Base-by-base conservation (phyloP, 1,139 yeast species). In the Nakaseomyces kungkrabaensis region DNA sequence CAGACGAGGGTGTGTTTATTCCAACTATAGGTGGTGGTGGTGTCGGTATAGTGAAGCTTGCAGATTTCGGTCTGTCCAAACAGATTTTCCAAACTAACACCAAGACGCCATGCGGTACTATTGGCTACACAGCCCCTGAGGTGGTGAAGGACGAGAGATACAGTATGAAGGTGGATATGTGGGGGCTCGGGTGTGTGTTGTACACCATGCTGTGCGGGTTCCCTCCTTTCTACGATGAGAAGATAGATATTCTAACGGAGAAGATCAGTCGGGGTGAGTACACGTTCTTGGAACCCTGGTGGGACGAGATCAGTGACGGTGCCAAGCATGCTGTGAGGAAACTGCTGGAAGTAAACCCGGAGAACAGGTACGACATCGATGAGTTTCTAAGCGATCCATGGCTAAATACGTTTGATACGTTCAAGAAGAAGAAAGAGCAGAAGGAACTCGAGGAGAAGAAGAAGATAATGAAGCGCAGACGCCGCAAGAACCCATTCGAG, bases 181-280 rank as follows among this genome's bases (percentile, higher is more conserved):
- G 97, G 97, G 95, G 96, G 4, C 71, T 90, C 49, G 97, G 97
- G 1, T 90, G 97, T 68, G 94, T 90, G 7, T 68, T 90, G 54
- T 90, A 90, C 64, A 90, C 96, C 0, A 75, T 89, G 32, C 70
- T 90, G 46, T 89, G 97, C 71, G 97, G 97, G 4, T 90, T 90
- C 68, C 97, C 97, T 1, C 97, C 97, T 22, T 90, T 90, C 65
- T 90, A 87, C 68, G 96, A 90, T 66, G 96, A 89, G 58, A 79
- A 82, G 59, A 82, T 86, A 54, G 87, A 85, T 56, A 76, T 77
- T n/a, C 70, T 90, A 55, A 86, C 96, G 0, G 79, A 77, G 58
- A 89, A 89, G 65, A 95, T 90, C 43, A 81, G 94, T 10, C 74
- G 74, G 49, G 97, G 97, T 29, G 85, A 87, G 59, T 90, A 76